Conservation (phyloP, 169 alveolate species). For the Eimeria acervulina region DNA sequence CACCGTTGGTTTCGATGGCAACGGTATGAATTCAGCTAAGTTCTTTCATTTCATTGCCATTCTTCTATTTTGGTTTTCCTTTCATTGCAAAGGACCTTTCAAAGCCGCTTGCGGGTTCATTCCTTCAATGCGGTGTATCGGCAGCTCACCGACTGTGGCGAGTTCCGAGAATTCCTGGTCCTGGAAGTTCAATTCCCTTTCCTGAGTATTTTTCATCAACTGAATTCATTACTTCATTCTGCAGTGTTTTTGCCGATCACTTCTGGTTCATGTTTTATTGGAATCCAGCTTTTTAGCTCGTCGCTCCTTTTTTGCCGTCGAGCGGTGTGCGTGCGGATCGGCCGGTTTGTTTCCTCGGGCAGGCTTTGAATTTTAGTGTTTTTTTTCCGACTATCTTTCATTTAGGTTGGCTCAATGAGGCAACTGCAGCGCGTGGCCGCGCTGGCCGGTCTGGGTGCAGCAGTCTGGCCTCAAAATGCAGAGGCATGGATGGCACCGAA, state of each 20-base stretch:
- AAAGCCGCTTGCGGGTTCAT: background rate
- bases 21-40: background rate
- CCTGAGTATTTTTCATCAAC: background rate
- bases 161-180: background rate
- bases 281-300: too few species aligned
- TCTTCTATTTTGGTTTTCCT: background rate
- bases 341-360: too few species aligned
- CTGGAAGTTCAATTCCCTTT: background rate
- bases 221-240: background rate
- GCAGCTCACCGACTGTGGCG: background rate
- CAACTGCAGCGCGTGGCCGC: conserved; percentile 18
- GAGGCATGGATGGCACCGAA: conserved; percentile 1
- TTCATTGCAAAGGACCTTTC: background rate
- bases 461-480: background rate
- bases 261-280: too few species aligned
- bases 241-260: too few species aligned
- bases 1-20: too few species aligned
- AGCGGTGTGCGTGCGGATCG: too few species aligned
- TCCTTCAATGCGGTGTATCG: conserved; percentile 12
- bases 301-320: too few species aligned
- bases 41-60: background rate
- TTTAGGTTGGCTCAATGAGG: background rate
- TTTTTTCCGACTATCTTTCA: background rate
- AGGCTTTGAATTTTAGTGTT: background rate
- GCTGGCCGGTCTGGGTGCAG: background rate